Conservation (phyloP, 2,329 filamentous ascomycete genomes). For the Phyllosticta capitalensis region DNA sequence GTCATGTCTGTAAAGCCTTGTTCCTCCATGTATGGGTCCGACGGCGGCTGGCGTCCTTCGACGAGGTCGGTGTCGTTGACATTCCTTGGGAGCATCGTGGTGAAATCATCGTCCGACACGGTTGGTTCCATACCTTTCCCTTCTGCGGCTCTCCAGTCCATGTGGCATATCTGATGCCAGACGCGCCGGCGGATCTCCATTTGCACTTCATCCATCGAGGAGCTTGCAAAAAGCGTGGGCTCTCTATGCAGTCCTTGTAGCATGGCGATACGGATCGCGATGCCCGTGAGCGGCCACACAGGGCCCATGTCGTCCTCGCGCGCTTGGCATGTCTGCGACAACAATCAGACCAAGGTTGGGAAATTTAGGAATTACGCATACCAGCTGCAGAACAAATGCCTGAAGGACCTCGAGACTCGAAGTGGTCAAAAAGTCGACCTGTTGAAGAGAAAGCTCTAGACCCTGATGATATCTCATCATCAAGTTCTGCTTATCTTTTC, state of each 20-base stretch:
- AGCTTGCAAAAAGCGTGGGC: conserved; percentile 26
- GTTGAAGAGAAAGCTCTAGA: conserved; percentile 25
- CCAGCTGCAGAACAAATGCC: conserved; percentile 27
- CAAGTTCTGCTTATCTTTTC: conserved; percentile 23
- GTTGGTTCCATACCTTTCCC: conserved; percentile 31
- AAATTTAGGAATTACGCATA: not conserved
- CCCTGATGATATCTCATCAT: conserved; percentile 25
- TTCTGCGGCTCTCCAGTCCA: conserved; percentile 30
- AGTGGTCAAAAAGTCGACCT: conserved; percentile 29
- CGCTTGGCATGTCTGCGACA: conserved; percentile 24
- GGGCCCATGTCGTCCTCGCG: conserved; percentile 31
- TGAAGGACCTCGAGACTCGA: conserved; percentile 29
- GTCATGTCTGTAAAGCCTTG: conserved; percentile 25
- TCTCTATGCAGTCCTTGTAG: conserved; percentile 30
- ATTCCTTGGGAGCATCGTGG: conserved; percentile 28
- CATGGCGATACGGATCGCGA: conserved; percentile 28
- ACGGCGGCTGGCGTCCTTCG: conserved; percentile 24
- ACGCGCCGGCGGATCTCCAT: conserved; percentile 28
- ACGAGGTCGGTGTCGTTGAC: conserved; percentile 30
- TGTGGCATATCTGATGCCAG: conserved; percentile 30
- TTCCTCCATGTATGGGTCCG: conserved; percentile 23
- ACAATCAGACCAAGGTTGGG: not conserved
- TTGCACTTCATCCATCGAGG: conserved; percentile 28
- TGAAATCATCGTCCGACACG: conserved; percentile 29
- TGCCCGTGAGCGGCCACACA: conserved; percentile 28